Evolutionary conservation across 2,329 filamentous ascomycete species (phyloP).

Genomic region (Calonectria pseudoreteaudii): DNA sequence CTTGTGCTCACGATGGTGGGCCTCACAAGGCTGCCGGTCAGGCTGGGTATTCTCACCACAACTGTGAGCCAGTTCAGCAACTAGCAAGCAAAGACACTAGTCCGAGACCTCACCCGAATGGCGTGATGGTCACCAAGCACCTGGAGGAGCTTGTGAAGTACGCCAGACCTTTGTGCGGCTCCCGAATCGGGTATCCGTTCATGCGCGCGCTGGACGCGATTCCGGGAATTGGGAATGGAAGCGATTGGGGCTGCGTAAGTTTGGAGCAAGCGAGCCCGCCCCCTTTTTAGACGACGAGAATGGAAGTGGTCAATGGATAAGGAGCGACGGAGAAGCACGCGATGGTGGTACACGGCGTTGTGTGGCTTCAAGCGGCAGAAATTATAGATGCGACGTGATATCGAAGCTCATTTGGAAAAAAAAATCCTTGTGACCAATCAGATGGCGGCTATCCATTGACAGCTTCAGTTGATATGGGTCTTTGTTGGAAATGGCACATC

Average conservation of each 20-base stretch:
- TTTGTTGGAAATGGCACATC: neutral
- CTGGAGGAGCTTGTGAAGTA: slow-evolving; percentile 22
- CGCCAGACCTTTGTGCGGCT: slow-evolving; percentile 15
- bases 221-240: neutral
- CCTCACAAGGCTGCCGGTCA: neutral
- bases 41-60: neutral
- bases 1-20: neutral
- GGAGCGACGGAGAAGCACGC: slow-evolving; percentile 2
- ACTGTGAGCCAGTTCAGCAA: neutral
- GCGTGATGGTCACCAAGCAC: slow-evolving; percentile 25
- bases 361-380: slow-evolving; percentile 24
- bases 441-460: neutral
- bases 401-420: slow-evolving; percentile 17
- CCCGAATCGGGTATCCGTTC: slow-evolving; percentile 10
- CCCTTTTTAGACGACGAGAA: slow-evolving; percentile 2
- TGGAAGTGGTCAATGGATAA: slow-evolving; percentile 4
- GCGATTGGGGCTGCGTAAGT: slow-evolving; percentile 11
- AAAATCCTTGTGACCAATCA: slow-evolving; percentile 20
- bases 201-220: slow-evolving; percentile 12
- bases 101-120: slow-evolving; percentile 26
- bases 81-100: slow-evolving; percentile 6
- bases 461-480: slow-evolving; percentile 6
- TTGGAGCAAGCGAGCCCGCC: slow-evolving; percentile 2
- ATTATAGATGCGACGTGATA: slow-evolving; percentile 16
- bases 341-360: slow-evolving; percentile 19